These are phyloP conservation scores for Gamsiella multidivaricata DNA, from an alignment of 192 early-diverging fungal genomes.

Conservation along the genomic window DNA sequence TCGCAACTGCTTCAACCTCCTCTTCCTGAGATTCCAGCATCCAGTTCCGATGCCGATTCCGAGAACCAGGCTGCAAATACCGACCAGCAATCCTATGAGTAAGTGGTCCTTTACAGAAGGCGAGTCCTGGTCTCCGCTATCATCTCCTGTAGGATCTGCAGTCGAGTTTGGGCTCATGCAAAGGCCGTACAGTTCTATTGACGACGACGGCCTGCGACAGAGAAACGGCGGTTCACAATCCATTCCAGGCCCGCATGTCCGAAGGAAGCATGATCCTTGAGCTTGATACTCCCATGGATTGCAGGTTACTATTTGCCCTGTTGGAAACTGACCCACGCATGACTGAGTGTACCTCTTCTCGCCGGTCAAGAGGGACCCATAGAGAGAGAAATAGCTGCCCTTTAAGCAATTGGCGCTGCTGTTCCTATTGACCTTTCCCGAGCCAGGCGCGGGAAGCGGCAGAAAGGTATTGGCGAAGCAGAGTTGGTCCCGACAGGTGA, in stretches of 20 bases:
- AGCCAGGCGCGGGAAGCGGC: slow-evolving; percentile 7
- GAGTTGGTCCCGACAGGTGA: slow-evolving; percentile 3
- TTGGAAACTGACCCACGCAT: background rate
- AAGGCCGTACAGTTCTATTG: background rate
- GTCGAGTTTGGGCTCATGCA: slow-evolving; percentile 6
- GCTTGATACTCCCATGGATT: slow-evolving; percentile 12
- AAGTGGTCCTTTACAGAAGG: background rate
- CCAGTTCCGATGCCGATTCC: background rate
- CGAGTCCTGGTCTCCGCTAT: background rate
- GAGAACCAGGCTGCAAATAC: background rate
- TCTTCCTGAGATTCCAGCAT: slow-evolving; percentile 9
- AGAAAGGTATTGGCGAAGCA: slow-evolving; percentile 6
- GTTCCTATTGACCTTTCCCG: slow-evolving; percentile 3
- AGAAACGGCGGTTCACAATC: background rate
- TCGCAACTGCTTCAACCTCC: background rate
- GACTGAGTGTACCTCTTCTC: slow-evolving; percentile 17
- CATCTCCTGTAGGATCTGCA: slow-evolving; percentile 4
- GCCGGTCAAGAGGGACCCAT: background rate
- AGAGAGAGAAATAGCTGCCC: slow-evolving; percentile 15
- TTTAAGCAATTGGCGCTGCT: slow-evolving; percentile 2
- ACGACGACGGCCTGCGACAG: background rate
- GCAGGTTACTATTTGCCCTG: background rate
- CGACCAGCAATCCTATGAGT: slow-evolving; percentile 1
- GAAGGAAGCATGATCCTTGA: slow-evolving; percentile 7
- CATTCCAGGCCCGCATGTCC: slow-evolving; percentile 10